Conservation (phyloP, 2,329 filamentous ascomycete genomes). For the Cordyceps cicadae region DNA sequence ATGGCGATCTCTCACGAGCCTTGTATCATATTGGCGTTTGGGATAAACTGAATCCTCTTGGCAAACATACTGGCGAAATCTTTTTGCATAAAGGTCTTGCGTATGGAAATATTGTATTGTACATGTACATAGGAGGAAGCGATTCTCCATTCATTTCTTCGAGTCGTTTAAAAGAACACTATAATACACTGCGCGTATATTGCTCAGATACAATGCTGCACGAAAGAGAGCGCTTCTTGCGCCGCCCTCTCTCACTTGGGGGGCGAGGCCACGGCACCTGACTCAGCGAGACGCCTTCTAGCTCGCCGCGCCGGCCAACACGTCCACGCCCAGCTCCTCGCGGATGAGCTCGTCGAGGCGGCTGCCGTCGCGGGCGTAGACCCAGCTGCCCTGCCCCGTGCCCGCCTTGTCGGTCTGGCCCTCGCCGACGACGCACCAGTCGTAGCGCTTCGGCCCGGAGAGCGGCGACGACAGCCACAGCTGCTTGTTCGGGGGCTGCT, state of each 20-base stretch:
- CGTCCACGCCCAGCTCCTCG: slow-evolving; percentile 64
- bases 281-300: slow-evolving; percentile 13
- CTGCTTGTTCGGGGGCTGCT: slow-evolving; percentile 94
- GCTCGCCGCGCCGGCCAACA: slow-evolving; percentile 28
- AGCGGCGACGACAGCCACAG: slow-evolving; percentile 94
- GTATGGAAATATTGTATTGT: neutral
- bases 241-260: neutral
- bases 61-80: neutral
- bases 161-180: neutral
- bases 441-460: slow-evolving; percentile 87
- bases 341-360: slow-evolving; percentile 64
- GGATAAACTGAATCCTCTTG: neutral
- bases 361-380: slow-evolving; percentile 78
- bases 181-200: neutral
- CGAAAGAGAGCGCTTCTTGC: neutral
- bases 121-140: neutral
- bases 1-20: neutral
- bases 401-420: slow-evolving; percentile 68
- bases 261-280: neutral
- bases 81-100: neutral
- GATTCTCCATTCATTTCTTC: neutral
- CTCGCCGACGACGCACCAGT: slow-evolving; percentile 72
- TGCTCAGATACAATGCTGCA: neutral
- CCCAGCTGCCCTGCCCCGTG: slow-evolving; percentile 66
- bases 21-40: neutral